Evolutionary conservation across 192 early-diverging fungal genomes (phyloP).

Genomic region (Mortierella alpina): DNA sequence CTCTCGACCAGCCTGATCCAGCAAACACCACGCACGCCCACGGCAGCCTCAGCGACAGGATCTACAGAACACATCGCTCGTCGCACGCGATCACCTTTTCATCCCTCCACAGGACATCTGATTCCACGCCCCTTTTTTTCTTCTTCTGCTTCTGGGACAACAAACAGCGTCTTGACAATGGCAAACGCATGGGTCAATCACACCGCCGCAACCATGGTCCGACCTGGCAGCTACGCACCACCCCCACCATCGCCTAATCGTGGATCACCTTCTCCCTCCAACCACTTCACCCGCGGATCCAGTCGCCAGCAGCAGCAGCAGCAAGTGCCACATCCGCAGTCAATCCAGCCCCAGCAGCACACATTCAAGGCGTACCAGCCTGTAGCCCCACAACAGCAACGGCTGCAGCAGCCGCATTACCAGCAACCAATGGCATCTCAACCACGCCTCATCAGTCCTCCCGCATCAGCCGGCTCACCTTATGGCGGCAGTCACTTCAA

Average conservation of each 20-base stretch:
- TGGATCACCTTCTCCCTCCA: constrained; percentile 10
- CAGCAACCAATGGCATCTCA: constrained; percentile 5
- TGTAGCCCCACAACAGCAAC: neutral
- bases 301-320: constrained; percentile 13
- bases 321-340: neutral
- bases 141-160: too few relatives aligned
- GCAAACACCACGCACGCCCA: too few relatives aligned
- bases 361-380: neutral
- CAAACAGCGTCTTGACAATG: too few relatives aligned
- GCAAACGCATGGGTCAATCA: constrained; percentile 40
- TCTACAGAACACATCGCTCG: too few relatives aligned
- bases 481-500: neutral
- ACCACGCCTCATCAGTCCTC: constrained; percentile 5
- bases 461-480: constrained; percentile 1
- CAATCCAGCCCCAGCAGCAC: constrained; percentile 2
- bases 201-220: constrained; percentile 21
- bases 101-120: too few relatives aligned
- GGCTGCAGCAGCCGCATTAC: neutral
- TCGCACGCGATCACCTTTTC: too few relatives aligned
- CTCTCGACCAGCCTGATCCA: too few relatives aligned
- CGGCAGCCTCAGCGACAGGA: too few relatives aligned
- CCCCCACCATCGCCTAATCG: constrained; percentile 2
- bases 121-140: too few relatives aligned
- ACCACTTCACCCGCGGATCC: constrained; percentile 5
- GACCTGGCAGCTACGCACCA: neutral